Evolutionary conservation across 1,284 basidiomycete genomes (phyloP).

Genomic region (Sanghuangporus baumii): DNA sequence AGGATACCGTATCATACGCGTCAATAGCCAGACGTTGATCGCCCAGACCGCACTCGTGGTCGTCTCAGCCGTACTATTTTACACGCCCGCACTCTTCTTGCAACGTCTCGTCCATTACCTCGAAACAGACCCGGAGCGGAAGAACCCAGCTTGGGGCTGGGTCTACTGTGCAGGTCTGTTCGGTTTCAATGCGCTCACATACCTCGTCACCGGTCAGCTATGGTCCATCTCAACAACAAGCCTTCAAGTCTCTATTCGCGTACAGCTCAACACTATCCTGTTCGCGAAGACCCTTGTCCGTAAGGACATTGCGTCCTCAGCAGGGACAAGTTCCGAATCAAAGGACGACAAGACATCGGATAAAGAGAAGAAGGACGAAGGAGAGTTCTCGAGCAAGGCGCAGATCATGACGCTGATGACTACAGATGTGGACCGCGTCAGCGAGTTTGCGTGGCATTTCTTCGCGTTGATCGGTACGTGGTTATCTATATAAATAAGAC

Average conservation of each 20-base stretch:
- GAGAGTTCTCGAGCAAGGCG: slow-evolving; percentile 82
- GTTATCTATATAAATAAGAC: slow-evolving; percentile 19
- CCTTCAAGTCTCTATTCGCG: slow-evolving; percentile 65
- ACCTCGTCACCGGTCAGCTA: slow-evolving; percentile 41
- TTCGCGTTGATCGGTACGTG: slow-evolving; percentile 56
- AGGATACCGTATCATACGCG: slow-evolving; percentile 23
- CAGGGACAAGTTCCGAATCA: slow-evolving; percentile 28
- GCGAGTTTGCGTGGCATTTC: slow-evolving; percentile 78
- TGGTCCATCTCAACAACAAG: slow-evolving; percentile 72
- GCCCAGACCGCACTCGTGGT: slow-evolving; percentile 33
- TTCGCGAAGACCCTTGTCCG: slow-evolving; percentile 87
- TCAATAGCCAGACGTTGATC: slow-evolving; percentile 21
- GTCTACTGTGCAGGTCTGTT: slow-evolving; percentile 35
- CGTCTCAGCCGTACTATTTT: slow-evolving; percentile 38
- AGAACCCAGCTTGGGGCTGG: slow-evolving; percentile 24
- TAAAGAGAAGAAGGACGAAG: slow-evolving; percentile 40
- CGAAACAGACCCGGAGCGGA: slow-evolving; percentile 25
- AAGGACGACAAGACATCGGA: slow-evolving; percentile 29
- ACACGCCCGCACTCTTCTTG: slow-evolving; percentile 42
- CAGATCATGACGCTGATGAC: slow-evolving; percentile 89
- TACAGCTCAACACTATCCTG: slow-evolving; percentile 82
- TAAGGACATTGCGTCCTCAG: slow-evolving; percentile 76
- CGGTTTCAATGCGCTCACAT: slow-evolving; percentile 33
- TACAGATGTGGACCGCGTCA: slow-evolving; percentile 86
- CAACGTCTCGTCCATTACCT: slow-evolving; percentile 39